Evolutionary conservation across 805 yeast genomes (phyloP), one percentile per base, ranked within the genome.

Genomic region (Gaillardinia entomophila): DNA sequence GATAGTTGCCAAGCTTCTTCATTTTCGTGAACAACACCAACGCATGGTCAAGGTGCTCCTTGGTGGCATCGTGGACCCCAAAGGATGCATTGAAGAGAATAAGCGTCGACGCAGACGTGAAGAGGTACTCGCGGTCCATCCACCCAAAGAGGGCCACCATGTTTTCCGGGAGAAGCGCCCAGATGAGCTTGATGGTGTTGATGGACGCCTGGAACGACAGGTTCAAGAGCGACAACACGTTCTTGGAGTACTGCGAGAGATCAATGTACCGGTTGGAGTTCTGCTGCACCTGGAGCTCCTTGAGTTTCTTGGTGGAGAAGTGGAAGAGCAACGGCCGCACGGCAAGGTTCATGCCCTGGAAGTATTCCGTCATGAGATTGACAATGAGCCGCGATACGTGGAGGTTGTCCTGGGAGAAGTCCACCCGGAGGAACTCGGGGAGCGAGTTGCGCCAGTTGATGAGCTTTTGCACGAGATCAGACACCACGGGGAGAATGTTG

Each of bases 71-170:
- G 49, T 82, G 86, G 5, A 82, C 81, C 6, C 94, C 94, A 59
- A 83, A 83, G 0, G 92, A 80, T 1, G 87, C 79, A 51, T 80
- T 83, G 53, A 82, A 82, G 26, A 83, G 61, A 12, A 82, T 75
- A 29, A 82, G 57, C 0, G 92, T 82, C 4, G 84, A 82, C 3
- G 89, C 77, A 0, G 89, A 75, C 0, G 88, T 82, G 53, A 82
- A 83, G 16, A 83, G 60, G 49, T 83, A 83, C 48, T 83, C 94
- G 45, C 94, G 66, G 50, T 83, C 94, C 90, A 83, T 82, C 66
- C 85, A 83, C 2, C 94, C 92, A 58, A 83, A 83, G 27, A 82
- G 55, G 1, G 94, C 90, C n/a, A 83, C 79, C 87, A 81, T 80
- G 42, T 81, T 82, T 35, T 79, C 83, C 0, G 83, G 85, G 50